Conservation (phyloP, 306 rosid genomes). For the Cucurbita moschata region DNA sequence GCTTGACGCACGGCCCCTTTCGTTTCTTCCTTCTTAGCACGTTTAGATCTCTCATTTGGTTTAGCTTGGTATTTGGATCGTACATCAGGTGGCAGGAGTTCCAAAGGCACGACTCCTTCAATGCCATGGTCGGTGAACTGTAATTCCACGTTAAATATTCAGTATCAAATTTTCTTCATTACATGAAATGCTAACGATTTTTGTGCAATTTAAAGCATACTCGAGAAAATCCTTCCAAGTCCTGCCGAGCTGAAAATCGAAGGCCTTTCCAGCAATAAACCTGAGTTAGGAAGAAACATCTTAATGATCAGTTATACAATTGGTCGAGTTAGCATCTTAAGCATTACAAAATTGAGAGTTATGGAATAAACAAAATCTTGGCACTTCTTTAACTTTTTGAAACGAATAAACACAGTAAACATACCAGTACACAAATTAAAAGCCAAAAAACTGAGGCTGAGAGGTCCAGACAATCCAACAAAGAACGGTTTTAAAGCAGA, state of each 20-base stretch:
- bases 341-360: background rate
- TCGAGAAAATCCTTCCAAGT: conserved; percentile 90
- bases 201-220: conserved; percentile 19
- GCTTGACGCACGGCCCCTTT: conserved; percentile 46
- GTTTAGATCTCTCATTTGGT: conserved; percentile 69
- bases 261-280: conserved; percentile 99
- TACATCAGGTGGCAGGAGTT: conserved; percentile 71
- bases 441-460: background rate
- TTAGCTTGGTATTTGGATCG: conserved; percentile 76
- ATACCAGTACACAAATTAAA: background rate
- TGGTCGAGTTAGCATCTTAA: background rate
- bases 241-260: conserved; percentile 88
- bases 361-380: background rate
- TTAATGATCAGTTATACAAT: background rate
- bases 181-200: background rate
- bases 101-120: conserved; percentile 89
- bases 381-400: background rate
- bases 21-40: conserved; percentile 70
- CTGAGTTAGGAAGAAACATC: conserved; percentile 31
- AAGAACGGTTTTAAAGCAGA: background rate
- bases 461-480: background rate
- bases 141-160: conserved; percentile 11
- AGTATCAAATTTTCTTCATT: background rate
- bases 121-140: conserved; percentile 88
- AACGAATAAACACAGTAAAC: background rate